Evolutionary conservation across 2,329 filamentous ascomycete genomes (phyloP).

Genomic region (Scorias spongiosa): DNA sequence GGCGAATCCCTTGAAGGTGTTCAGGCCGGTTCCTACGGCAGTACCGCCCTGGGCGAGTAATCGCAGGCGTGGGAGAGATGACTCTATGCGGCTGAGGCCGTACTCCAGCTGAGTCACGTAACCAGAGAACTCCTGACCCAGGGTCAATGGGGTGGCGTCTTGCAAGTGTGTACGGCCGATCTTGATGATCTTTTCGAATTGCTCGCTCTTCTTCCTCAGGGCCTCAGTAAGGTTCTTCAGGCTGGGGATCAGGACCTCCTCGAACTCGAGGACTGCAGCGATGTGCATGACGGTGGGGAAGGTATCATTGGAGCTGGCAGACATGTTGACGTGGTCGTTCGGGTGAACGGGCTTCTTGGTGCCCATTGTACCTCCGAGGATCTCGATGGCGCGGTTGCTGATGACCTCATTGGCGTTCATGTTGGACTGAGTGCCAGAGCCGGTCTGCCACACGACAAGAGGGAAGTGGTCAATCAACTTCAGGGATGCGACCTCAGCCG

Average conservation of each 20-base stretch:
- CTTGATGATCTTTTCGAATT: conserved; percentile 94
- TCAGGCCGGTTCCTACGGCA: conserved; percentile 91
- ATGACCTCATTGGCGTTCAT: conserved; percentile 99
- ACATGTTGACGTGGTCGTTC: conserved; percentile 99
- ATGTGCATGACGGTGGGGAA: conserved; percentile 99
- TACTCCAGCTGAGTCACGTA: conserved; percentile 91
- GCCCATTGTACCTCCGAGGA: conserved; percentile 84
- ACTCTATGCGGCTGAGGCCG: conserved; percentile 74
- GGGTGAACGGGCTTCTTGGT: conserved; percentile 97
- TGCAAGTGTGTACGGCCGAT: conserved; percentile 96
- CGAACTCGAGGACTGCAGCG: conserved; percentile 84
- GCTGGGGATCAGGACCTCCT: conserved; percentile 69
- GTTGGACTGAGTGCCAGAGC: conserved; percentile 96
- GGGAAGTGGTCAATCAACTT: conserved; percentile 97
- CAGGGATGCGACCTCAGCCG: conserved; percentile 78
- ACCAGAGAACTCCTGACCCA: conserved; percentile 94
- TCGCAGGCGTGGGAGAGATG: conserved; percentile 66
- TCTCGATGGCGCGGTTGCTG: conserved; percentile 97
- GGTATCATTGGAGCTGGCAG: conserved; percentile 94
- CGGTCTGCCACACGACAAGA: conserved; percentile 97
- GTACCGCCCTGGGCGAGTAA: conserved; percentile 90
- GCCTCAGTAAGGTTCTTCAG: conserved; percentile 69
- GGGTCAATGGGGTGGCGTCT: conserved; percentile 87
- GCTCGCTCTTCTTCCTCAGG: conserved; percentile 74
- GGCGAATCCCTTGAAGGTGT: conserved; percentile 92